Evolutionary conservation across 139 green algal genomes (phyloP).

Genomic region (Coelastrella sp.): DNA sequence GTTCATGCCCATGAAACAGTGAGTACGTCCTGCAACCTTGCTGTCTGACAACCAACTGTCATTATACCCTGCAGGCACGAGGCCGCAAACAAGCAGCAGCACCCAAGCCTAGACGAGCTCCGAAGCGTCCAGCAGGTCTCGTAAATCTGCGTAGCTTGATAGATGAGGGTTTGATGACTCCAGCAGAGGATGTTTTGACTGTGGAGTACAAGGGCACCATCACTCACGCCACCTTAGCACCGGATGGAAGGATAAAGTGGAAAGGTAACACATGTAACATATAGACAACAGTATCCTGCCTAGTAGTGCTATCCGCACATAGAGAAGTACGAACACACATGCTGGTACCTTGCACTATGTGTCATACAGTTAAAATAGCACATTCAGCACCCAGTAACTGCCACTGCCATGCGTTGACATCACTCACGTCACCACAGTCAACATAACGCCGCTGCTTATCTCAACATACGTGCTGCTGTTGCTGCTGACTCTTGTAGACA

Average conservation of each 20-base stretch:
- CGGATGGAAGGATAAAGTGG: slow-evolving; percentile 77
- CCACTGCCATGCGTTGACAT: too few relatives aligned
- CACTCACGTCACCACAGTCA: too few relatives aligned
- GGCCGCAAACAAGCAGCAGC: slow-evolving; percentile 27
- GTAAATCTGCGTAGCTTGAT: slow-evolving; percentile 80
- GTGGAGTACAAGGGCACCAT: slow-evolving; percentile 85
- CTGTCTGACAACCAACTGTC: too few relatives aligned
- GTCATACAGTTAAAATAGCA: too few relatives aligned
- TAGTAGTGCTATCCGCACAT: too few relatives aligned
- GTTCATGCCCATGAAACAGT: too few relatives aligned
- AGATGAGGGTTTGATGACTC: slow-evolving; percentile 74
- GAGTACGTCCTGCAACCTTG: too few relatives aligned
- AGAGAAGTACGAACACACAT: too few relatives aligned
- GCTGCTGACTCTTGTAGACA: slow-evolving; percentile 16
- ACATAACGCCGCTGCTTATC: too few relatives aligned
- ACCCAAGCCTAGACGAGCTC: slow-evolving; percentile 20
- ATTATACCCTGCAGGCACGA: slow-evolving; percentile 4
- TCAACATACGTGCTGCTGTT: slow-evolving; percentile 19
- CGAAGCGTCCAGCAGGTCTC: slow-evolving; percentile 44
- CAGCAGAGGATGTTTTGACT: slow-evolving; percentile 74
- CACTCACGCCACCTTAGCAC: slow-evolving; percentile 65
- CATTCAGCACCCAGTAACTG: too few relatives aligned
- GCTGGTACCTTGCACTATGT: too few relatives aligned
- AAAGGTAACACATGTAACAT: slow-evolving; percentile 47
- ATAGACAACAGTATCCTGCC: too few relatives aligned